Conservation (phyloP, 1,284 basidiomycete species). For the Pascua guehoae region DNA sequence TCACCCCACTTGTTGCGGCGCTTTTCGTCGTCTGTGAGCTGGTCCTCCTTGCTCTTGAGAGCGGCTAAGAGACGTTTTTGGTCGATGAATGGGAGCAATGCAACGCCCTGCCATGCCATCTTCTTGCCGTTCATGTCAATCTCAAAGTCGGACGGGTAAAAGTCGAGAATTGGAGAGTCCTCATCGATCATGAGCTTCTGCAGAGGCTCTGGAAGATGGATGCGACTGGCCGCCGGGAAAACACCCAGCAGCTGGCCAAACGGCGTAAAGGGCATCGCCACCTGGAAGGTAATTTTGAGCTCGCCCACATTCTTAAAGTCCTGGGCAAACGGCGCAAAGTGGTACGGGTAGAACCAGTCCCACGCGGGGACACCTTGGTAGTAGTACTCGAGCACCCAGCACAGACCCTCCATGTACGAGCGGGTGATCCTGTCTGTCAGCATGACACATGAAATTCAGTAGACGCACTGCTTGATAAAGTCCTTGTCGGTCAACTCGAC, state of each 20-base stretch:
- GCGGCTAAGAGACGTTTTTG: slow-evolving; percentile 75
- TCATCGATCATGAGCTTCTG: slow-evolving; percentile 83
- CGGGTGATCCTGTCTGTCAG: slow-evolving; percentile 63
- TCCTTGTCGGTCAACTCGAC: slow-evolving; percentile 67
- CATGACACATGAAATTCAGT: neutral
- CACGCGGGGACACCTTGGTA: slow-evolving; percentile 98
- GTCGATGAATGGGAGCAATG: slow-evolving; percentile 94
- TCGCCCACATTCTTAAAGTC: slow-evolving; percentile 81
- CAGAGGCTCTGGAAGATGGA: slow-evolving; percentile 82
- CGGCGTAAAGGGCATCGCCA: slow-evolving; percentile 76
- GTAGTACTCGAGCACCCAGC: slow-evolving; percentile 96
- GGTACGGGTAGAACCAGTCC: slow-evolving; percentile 99
- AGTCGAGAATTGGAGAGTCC: slow-evolving; percentile 91
- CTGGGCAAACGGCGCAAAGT: slow-evolving; percentile 96
- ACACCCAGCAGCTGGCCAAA: slow-evolving; percentile 99
- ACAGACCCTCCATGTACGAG: slow-evolving; percentile 86
- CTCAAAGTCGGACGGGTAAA: slow-evolving; percentile 88
- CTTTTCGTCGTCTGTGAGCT: slow-evolving; percentile 76
- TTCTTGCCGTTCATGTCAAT: slow-evolving; percentile 99
- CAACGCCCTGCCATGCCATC: slow-evolving; percentile 99
- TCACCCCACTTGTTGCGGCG: slow-evolving; percentile 81
- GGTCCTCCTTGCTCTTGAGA: slow-evolving; percentile 69
- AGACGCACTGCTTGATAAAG: slow-evolving; percentile 71
- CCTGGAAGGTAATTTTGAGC: slow-evolving; percentile 65
- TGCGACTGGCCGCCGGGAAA: slow-evolving; percentile 87